Base-by-base conservation (phyloP, 139 green algal species). In the Nannochloris sp. region DNA sequence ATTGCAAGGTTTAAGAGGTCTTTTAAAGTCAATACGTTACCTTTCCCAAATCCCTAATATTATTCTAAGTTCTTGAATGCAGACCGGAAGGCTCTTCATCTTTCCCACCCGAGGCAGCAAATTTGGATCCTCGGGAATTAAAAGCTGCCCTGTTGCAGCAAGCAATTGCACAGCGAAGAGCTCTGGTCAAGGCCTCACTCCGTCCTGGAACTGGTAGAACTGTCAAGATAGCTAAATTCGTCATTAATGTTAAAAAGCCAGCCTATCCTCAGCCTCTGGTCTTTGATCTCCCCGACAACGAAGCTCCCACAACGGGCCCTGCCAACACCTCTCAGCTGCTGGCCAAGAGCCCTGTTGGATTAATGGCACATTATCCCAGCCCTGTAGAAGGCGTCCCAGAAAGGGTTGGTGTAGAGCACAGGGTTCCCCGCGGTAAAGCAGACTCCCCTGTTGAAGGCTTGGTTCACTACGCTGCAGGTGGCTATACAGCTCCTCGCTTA, bases 61-160 rank as follows among this genome's bases (percentile, higher is more conserved):
- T n/a, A n/a, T n/a, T n/a, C n/a, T n/a, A n/a, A n/a, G n/a, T n/a
- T n/a, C n/a, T n/a, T n/a, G n/a, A n/a, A n/a, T n/a, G n/a, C n/a
- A n/a, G n/a, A n/a, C n/a, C n/a, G n/a, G n/a, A n/a, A n/a, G n/a
- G n/a, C n/a, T n/a, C n/a, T n/a, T n/a, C n/a, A n/a, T n/a, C n/a
- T n/a, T n/a, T n/a, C n/a, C n/a, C 37, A 45, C 9, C 37, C 9
- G 29, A 34, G 27, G 29, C 24, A 25, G 19, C 65, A 42, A 24
- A 60, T 3, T 53, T 70, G n/a, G 68, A 75, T 54, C 45, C 60
- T 1, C 59, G 70, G 37, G 68, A 57, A 8, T 30, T 75, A 19
- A 75, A 75, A 30, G 68, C 69, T 51, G 68, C 68, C 0, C 36
- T 75, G 35, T 23, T 75, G n/a, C 42, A 68, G 68, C 60, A 75